Conservation (phyloP, 83 land plant species). For the Diphasiastrum complanatum region DNA sequence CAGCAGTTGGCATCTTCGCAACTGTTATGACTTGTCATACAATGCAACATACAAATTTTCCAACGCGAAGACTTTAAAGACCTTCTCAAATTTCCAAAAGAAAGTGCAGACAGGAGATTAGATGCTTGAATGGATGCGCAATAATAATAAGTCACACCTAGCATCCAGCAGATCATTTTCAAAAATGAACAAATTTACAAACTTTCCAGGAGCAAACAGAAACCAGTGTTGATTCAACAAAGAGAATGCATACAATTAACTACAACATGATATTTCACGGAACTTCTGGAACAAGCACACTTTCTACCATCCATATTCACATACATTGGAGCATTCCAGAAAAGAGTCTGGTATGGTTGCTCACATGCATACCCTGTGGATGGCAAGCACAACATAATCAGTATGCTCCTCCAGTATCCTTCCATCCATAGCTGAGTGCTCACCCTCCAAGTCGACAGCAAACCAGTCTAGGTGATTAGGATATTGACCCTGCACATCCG, state of each 20-base stretch:
- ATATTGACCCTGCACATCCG: conserved; percentile 44
- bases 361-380: conserved; percentile 61
- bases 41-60: too few relatives aligned
- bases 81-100: too few relatives aligned
- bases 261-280: too few relatives aligned
- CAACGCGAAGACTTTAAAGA: too few relatives aligned
- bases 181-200: not conserved
- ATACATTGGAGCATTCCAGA: not conserved
- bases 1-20: too few relatives aligned
- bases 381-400: conserved; percentile 92
- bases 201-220: not conserved
- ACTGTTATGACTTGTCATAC: too few relatives aligned
- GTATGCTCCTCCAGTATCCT: conserved; percentile 93
- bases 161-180: conserved; percentile 4
- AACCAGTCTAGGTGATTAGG: conserved; percentile 79
- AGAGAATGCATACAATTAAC: too few relatives aligned
- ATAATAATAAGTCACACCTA: not conserved
- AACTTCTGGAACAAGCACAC: too few relatives aligned
- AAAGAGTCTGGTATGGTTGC: not conserved
- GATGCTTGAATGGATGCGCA: not conserved
- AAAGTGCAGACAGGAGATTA: too few relatives aligned
- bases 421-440: conserved; percentile 99
- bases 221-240: too few relatives aligned
- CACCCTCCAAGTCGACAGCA: conserved; percentile 96
- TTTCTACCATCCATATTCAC: not conserved